A percentile compares a stretch with the other conserved stretches of the same genome.
These are phyloP conservation scores for Antitrichia curtipendula DNA, from an alignment of 225 moss, liverwort and hornwort species.

Conservation along the genomic window DNA sequence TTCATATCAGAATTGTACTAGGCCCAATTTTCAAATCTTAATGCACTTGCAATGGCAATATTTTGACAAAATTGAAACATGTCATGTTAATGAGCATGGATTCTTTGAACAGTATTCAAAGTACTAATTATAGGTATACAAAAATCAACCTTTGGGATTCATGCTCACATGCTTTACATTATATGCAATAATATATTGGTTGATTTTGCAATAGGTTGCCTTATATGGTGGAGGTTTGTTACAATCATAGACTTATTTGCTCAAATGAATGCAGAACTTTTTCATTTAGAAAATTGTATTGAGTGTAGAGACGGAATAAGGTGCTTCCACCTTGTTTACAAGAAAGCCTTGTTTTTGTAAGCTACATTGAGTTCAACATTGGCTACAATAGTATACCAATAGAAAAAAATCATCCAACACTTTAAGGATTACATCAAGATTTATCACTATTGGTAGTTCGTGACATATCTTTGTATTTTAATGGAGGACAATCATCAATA, in stretches of 20 bases:
- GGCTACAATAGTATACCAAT: too few species aligned
- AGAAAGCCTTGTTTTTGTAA: too few species aligned
- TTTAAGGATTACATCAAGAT: too few species aligned
- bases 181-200: not conserved
- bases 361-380: too few species aligned
- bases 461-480: too few species aligned
- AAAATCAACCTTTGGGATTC: rapidly evolving
- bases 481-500: too few species aligned
- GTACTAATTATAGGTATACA: not conserved
- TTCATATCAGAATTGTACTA: not conserved
- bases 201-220: not conserved
- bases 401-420: too few species aligned
- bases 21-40: not conserved
- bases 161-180: not conserved
- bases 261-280: not conserved
- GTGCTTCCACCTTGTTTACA: not conserved
- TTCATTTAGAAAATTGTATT: not conserved
- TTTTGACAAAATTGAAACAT: not conserved
- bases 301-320: not conserved
- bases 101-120: not conserved
- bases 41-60: not conserved
- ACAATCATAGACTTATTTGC: not conserved
- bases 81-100: not conserved
- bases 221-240: not conserved
- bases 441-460: too few species aligned